These are phyloP conservation scores for Drechslerella dactyloides DNA, from an alignment of 2,329 filamentous ascomycete genomes.

Conservation along the genomic window DNA sequence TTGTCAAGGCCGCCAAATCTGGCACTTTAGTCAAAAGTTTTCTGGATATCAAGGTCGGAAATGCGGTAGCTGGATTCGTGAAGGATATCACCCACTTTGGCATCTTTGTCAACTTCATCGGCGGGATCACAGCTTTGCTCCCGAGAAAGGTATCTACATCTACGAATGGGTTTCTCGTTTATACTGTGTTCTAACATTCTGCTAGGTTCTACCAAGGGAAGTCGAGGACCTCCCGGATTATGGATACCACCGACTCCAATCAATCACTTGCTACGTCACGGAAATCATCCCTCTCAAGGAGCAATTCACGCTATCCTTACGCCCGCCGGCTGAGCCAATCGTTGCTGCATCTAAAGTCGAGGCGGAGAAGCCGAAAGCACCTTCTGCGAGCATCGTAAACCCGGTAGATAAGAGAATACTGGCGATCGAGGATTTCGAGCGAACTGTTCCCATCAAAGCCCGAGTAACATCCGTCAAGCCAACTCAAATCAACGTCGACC, in stretches of 20 bases:
- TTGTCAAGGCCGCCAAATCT: constrained; percentile 76
- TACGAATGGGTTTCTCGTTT: background rate
- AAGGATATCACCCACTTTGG: constrained; percentile 81
- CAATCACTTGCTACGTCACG: constrained; percentile 73
- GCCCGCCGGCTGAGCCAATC: constrained; percentile 61
- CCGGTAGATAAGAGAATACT: constrained; percentile 70
- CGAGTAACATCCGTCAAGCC: constrained; percentile 83
- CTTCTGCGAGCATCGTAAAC: constrained; percentile 62
- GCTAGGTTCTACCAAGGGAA: constrained; percentile 76
- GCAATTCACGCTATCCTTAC: constrained; percentile 72
- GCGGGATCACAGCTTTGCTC: constrained; percentile 76
- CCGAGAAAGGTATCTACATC: constrained; percentile 59
- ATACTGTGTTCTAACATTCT: constrained; percentile 57
- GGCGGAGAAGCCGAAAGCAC: constrained; percentile 56
- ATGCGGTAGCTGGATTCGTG: constrained; percentile 77
- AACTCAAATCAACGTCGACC: constrained; percentile 88
- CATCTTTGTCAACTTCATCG: constrained; percentile 86
- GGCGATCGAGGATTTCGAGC: constrained; percentile 72
- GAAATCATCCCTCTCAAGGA: constrained; percentile 73
- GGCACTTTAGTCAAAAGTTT: constrained; percentile 74
- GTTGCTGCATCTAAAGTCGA: constrained; percentile 60
- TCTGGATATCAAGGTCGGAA: constrained; percentile 73
- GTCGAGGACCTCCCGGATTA: constrained; percentile 73
- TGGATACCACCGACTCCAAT: constrained; percentile 77
- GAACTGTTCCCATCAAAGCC: constrained; percentile 77